Percentiles rank a stretch among this genome's conserved stretches.
Evolutionary conservation across 2,329 filamentous ascomycete species (phyloP).

Genomic region (Coniochaeta pulveracea): DNA sequence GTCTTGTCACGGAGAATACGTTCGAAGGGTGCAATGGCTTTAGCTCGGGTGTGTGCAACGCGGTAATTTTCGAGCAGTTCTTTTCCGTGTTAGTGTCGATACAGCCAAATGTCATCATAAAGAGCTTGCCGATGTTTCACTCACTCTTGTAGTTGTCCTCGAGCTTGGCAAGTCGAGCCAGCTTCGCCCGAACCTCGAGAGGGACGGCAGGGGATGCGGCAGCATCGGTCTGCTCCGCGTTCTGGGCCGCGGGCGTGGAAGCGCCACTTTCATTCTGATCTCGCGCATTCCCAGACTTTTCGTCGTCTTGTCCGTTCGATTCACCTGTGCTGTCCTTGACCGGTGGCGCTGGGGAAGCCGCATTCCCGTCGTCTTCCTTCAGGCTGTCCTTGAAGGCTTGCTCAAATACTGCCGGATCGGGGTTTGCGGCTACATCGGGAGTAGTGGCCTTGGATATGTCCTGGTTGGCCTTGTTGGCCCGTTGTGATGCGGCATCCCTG

Average conservation of each 20-base stretch:
- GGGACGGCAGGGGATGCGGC: slow-evolving; percentile 44
- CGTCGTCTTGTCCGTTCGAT: slow-evolving; percentile 11
- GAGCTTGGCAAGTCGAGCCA: slow-evolving; percentile 82
- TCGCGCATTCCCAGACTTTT: no score
- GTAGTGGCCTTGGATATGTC: slow-evolving; percentile 19
- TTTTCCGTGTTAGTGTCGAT: no score
- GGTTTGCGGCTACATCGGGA: slow-evolving; percentile 37
- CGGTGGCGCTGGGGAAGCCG: slow-evolving; percentile 42
- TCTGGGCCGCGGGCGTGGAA: slow-evolving; percentile 5
- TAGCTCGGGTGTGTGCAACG: slow-evolving; percentile 76
- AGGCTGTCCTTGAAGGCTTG: slow-evolving; percentile 78
- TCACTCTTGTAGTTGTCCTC: slow-evolving; percentile 78
- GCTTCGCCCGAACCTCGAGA: slow-evolving; percentile 60
- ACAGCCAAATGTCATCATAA: no score
- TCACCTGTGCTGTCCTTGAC: slow-evolving; percentile 23
- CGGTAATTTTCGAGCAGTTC: no score
- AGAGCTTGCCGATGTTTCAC: no score
- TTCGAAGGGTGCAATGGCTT: slow-evolving; percentile 88
- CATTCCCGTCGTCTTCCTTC: slow-evolving; percentile 68
- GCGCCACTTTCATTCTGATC: slow-evolving; percentile 6
- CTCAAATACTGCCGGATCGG: slow-evolving; percentile 82
- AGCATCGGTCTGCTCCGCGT: slow-evolving; percentile 12
- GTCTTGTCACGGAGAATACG: slow-evolving; percentile 85
- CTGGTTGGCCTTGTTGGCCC: slow-evolving; percentile 29
- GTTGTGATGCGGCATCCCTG: slow-evolving; percentile 19